Evolutionary conservation across 495 filamentous ascomycete genomes (phyloP).

Genomic region (Xylaria cubensis): DNA sequence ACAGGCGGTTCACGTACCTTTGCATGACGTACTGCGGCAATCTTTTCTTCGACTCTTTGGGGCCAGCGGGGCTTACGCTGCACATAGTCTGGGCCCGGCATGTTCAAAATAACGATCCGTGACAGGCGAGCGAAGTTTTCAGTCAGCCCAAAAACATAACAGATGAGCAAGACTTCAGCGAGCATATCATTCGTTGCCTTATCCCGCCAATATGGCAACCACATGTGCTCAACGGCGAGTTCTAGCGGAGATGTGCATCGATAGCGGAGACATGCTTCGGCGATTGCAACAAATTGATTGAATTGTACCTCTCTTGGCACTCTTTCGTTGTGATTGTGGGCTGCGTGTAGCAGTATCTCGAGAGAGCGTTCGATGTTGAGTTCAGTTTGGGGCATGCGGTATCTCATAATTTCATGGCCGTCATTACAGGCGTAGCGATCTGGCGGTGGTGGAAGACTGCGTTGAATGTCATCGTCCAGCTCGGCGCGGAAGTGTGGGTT

Average conservation of each 20-base stretch:
- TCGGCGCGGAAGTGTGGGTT: constrained; percentile 31
- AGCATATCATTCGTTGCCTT: constrained; percentile 42
- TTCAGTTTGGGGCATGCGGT: constrained; percentile 50
- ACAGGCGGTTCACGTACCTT: constrained; percentile 32
- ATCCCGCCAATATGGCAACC: constrained; percentile 51
- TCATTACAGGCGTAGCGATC: constrained; percentile 38
- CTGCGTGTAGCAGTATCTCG: constrained; percentile 49
- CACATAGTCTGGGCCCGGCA: constrained; percentile 36
- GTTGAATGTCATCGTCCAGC: constrained; percentile 30
- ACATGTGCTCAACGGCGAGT: constrained; percentile 47
- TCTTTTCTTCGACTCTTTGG: constrained; percentile 40
- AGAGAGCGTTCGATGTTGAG: constrained; percentile 41
- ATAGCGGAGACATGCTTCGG: constrained; percentile 46
- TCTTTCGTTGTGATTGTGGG: constrained; percentile 49
- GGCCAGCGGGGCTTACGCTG: constrained; percentile 38
- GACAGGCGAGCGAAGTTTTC: constrained; percentile 46
- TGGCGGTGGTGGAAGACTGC: constrained; percentile 40
- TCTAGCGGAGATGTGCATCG: constrained; percentile 49
- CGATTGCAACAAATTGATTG: constrained; percentile 49
- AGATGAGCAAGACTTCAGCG: constrained; percentile 46
- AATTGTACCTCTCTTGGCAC: constrained; percentile 47
- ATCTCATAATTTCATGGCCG: constrained; percentile 41
- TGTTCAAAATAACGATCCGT: constrained; percentile 46
- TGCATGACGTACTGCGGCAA: constrained; percentile 41
- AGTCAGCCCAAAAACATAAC: constrained; percentile 48